Evolutionary conservation across 2,329 filamentous ascomycete genomes (phyloP).

Genomic region (Pseudopyrenochaeta lycopersici): DNA sequence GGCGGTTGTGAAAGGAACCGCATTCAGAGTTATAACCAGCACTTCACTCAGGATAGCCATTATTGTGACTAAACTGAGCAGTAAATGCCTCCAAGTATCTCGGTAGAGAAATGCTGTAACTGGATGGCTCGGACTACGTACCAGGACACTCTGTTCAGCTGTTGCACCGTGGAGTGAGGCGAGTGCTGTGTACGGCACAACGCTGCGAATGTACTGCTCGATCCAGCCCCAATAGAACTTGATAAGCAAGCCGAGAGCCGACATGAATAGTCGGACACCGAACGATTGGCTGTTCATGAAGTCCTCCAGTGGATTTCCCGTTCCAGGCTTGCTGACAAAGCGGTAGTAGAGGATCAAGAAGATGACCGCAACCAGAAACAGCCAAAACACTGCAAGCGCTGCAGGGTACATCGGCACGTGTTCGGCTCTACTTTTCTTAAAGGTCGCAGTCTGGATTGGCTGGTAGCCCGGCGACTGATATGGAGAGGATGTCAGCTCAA

Average conservation of each 20-base stretch:
- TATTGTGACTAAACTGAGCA: slow-evolving; percentile 2
- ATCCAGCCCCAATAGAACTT: slow-evolving; percentile 14
- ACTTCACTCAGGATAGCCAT: slow-evolving; percentile 9
- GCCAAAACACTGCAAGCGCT: background rate
- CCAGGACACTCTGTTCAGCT: slow-evolving; percentile 5
- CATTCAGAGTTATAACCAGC: slow-evolving; percentile 6
- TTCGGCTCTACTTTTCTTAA: background rate
- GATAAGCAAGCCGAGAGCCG: slow-evolving; percentile 5
- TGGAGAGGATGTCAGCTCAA: background rate
- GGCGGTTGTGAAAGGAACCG: slow-evolving; percentile 3
- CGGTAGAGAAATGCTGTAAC: background rate
- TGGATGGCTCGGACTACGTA: slow-evolving; percentile 1
- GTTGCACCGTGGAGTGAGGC: slow-evolving; percentile 4
- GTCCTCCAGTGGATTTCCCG: slow-evolving; percentile 6
- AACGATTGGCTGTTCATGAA: slow-evolving; percentile 17
- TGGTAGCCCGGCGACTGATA: background rate
- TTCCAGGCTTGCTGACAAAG: slow-evolving; percentile 13
- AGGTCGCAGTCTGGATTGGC: background rate
- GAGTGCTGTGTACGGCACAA: slow-evolving; percentile 2
- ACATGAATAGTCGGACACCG: slow-evolving; percentile 15
- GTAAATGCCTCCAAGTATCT: background rate
- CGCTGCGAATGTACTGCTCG: slow-evolving; percentile 5
- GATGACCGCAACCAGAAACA: slow-evolving; percentile 6
- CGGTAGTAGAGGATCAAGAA: slow-evolving; percentile 15
- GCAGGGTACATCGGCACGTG: slow-evolving; percentile 2